Conservation (phyloP, 2,329 filamentous ascomycete genomes). For the Geosmithia putterillii region DNA sequence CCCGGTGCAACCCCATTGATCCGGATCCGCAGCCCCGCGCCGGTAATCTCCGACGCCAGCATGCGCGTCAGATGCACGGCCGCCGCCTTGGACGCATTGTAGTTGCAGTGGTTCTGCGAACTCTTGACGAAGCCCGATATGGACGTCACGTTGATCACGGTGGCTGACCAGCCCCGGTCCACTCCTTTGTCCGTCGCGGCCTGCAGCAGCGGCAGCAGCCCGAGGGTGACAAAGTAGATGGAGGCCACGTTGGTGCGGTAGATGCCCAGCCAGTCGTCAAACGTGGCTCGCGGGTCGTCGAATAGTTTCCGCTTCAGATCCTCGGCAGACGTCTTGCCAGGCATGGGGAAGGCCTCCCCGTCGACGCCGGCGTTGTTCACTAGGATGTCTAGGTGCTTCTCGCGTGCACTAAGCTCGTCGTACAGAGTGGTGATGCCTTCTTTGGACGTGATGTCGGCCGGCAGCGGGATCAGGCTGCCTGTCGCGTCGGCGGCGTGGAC, state of each 20-base stretch:
- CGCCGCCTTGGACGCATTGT: conserved; percentile 52
- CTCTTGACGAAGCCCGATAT: conserved; percentile 53
- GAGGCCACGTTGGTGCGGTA: conserved; percentile 68
- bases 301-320: conserved; percentile 53
- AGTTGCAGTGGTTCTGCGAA: conserved; percentile 52
- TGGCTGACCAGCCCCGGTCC: conserved; percentile 37
- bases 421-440: conserved; percentile 45
- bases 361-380: conserved; percentile 59
- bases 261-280: conserved; percentile 59
- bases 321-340: conserved; percentile 36
- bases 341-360: conserved; percentile 37
- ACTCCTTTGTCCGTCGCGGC: conserved; percentile 25
- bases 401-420: conserved; percentile 39
- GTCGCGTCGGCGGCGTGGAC: conserved; percentile 40
- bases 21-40: conserved; percentile 49
- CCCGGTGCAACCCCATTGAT: conserved; percentile 64
- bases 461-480: conserved; percentile 46
- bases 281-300: conserved; percentile 41
- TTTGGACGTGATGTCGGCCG: conserved; percentile 51
- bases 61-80: conserved; percentile 53
- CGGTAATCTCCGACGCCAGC: conserved; percentile 47
- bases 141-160: conserved; percentile 57
- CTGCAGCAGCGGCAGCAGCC: conserved; percentile 50
- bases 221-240: conserved; percentile 51
- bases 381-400: conserved; percentile 49